These are phyloP conservation scores for Ophiocordyceps camponoti-leonardi DNA, from an alignment of 2,329 filamentous ascomycete species.

Conservation along the genomic window DNA sequence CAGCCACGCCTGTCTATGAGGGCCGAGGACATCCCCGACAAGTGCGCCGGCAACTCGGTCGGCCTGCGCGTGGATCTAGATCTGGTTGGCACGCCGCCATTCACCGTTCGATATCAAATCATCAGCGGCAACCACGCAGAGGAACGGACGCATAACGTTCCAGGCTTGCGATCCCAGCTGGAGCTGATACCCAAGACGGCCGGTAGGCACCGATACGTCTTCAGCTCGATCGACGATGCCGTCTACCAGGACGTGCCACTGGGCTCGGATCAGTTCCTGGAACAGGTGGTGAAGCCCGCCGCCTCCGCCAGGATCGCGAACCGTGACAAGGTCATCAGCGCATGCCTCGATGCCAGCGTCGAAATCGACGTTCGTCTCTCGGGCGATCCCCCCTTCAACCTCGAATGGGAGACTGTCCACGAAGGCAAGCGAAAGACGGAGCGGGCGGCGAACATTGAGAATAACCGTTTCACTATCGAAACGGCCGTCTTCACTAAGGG, in stretches of 20 bases:
- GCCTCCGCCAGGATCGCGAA: slow-evolving; percentile 59
- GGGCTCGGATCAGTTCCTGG: slow-evolving; percentile 45
- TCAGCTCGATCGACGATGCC: slow-evolving; percentile 62
- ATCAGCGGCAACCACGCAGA: slow-evolving; percentile 41
- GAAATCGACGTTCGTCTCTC: slow-evolving; percentile 57
- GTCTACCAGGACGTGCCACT: slow-evolving; percentile 58
- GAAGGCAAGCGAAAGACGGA: slow-evolving; percentile 67
- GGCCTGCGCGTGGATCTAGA: slow-evolving; percentile 80
- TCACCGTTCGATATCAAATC: slow-evolving; percentile 64
- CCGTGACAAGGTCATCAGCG: slow-evolving; percentile 36
- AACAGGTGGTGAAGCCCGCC: slow-evolving; percentile 86
- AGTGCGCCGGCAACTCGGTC: slow-evolving; percentile 86
- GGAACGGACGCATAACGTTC: slow-evolving; percentile 37
- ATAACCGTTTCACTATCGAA: slow-evolving; percentile 48
- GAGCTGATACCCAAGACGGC: slow-evolving; percentile 68
- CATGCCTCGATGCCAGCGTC: slow-evolving; percentile 71
- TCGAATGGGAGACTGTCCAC: slow-evolving; percentile 88
- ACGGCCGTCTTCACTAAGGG: slow-evolving; percentile 62
- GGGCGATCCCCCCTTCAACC: slow-evolving; percentile 71
- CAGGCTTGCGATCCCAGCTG: slow-evolving; percentile 66
- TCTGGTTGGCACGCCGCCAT: slow-evolving; percentile 81
- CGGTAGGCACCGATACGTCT: slow-evolving; percentile 75
- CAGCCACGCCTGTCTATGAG: slow-evolving; percentile 63
- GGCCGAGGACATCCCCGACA: slow-evolving; percentile 75
- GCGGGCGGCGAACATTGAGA: slow-evolving; percentile 44